Evolutionary conservation across 805 yeast genomes (phyloP).

Genomic region (Saccharomycodes ludwigii): DNA sequence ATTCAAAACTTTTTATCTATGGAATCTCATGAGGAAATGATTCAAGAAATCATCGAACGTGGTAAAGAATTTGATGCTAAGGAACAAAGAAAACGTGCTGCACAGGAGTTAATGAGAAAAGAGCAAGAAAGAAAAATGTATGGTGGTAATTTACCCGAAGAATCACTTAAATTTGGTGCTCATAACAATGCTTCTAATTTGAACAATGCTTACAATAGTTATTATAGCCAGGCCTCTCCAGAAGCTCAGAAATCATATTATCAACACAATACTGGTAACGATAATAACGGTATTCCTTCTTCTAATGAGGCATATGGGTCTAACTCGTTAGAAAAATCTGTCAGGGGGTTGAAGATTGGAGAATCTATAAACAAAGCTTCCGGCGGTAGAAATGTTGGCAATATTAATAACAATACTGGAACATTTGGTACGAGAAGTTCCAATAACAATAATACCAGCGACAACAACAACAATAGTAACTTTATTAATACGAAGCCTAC

Average conservation of each 20-base stretch:
- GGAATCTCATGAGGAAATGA: constrained; percentile 98
- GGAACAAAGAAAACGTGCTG: constrained; percentile 92
- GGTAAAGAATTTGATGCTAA: constrained; percentile 95
- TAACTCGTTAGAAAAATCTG: too few relatives aligned
- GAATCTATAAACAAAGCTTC: too few relatives aligned
- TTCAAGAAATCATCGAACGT: constrained; percentile 93
- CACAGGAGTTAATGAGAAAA: constrained; percentile 76
- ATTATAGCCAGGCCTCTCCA: constrained; percentile 25
- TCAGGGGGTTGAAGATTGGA: too few relatives aligned
- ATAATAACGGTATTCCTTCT: too few relatives aligned
- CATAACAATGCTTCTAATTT: constrained; percentile 21
- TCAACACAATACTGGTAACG: constrained; percentile 12
- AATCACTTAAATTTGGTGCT: constrained; percentile 16
- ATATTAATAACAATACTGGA: too few relatives aligned
- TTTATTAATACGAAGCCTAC: constrained; percentile 1
- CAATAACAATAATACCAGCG: constrained; percentile 13
- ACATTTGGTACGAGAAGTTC: too few relatives aligned
- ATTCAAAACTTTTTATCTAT: constrained; percentile 83
- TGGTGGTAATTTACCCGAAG: constrained; percentile 20
- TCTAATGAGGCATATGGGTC: too few relatives aligned
- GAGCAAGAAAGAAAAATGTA: constrained; percentile 32
- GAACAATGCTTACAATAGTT: constrained; percentile 27
- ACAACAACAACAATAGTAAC: constrained; percentile 11
- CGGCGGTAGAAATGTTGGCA: too few relatives aligned
- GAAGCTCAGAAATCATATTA: constrained; percentile 26